Evolutionary conservation across 805 yeast species (phyloP).

Genomic region (Spathaspora girioi): DNA sequence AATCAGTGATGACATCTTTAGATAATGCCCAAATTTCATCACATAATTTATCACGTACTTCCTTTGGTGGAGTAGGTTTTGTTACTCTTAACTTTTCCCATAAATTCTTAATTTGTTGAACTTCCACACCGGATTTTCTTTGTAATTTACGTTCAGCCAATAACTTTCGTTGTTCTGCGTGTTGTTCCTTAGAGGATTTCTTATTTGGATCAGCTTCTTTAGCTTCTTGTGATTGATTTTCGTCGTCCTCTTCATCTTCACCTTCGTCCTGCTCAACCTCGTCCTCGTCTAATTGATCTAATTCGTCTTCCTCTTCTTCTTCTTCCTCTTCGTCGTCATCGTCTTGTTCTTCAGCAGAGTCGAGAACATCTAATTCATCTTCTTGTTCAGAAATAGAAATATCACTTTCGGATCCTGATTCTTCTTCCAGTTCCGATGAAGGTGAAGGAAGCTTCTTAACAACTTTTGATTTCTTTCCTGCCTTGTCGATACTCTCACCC

Average conservation of each 20-base stretch:
- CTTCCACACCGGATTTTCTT: slow-evolving; percentile 83
- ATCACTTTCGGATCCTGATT: slow-evolving; percentile 10
- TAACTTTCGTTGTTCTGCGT: slow-evolving; percentile 76
- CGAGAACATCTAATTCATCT: slow-evolving; percentile 23
- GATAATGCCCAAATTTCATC: slow-evolving; percentile 83
- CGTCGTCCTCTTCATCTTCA: slow-evolving; percentile 18
- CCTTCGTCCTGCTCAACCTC: slow-evolving; percentile 15
- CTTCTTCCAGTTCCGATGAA: slow-evolving; percentile 13
- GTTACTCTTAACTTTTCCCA: slow-evolving; percentile 93
- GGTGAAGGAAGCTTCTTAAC: slow-evolving; percentile 23
- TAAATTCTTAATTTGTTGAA: slow-evolving; percentile 75
- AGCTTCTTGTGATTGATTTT: slow-evolving; percentile 23
- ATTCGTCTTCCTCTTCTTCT: slow-evolving; percentile 21
- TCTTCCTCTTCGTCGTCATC: slow-evolving; percentile 25
- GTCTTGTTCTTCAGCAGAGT: slow-evolving; percentile 20
- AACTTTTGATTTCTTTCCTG: slow-evolving; percentile 26
- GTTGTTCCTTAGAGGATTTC: slow-evolving; percentile 60
- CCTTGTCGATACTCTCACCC: slow-evolving; percentile 10
- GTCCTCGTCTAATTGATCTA: slow-evolving; percentile 12
- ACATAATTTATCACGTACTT: slow-evolving; percentile 70
- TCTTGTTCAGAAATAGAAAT: slow-evolving; percentile 11
- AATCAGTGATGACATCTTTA: slow-evolving; percentile 71
- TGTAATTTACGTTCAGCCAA: slow-evolving; percentile 80
- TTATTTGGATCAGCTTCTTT: slow-evolving; percentile 38
- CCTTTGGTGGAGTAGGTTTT: slow-evolving; percentile 75